Evolutionary conservation across 2,329 filamentous ascomycete genomes (phyloP).

Genomic region (Beauveria medogensis): DNA sequence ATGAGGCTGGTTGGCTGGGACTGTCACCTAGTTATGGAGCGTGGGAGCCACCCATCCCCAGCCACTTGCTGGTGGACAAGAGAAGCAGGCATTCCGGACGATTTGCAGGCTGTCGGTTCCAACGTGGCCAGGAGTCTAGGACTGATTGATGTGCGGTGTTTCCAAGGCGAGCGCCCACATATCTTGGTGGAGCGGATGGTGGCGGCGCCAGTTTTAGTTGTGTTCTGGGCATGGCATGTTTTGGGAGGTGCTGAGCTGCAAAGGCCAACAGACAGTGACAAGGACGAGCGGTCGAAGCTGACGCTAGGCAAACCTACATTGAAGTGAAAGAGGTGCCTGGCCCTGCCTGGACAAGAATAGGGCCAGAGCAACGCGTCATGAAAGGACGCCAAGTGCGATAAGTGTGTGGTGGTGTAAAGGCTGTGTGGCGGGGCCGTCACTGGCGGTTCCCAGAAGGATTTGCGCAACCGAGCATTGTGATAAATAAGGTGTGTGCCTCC

Average conservation of each 20-base stretch:
- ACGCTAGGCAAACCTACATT: constrained; percentile 7
- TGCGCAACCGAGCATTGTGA: constrained; percentile 1
- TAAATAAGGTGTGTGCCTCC: constrained; percentile 3
- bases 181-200: not conserved
- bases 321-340: not conserved
- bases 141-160: not conserved
- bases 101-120: not conserved
- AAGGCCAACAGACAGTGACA: not conserved
- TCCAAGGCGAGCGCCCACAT: constrained; percentile 4
- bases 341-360: not conserved
- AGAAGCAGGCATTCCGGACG: constrained; percentile 3
- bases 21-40: not conserved
- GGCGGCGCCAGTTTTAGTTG: not conserved
- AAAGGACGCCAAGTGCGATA: constrained; percentile 6
- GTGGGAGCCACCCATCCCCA: not conserved
- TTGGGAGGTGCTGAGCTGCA: not conserved
- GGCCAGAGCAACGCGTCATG: constrained; percentile 9
- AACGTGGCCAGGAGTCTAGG: not conserved
- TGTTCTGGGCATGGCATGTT: not conserved
- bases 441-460: not conserved
- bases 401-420: constrained; percentile 6
- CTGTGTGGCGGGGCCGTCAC: constrained; percentile 8
- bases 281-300: not conserved
- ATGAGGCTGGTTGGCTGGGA: not conserved
- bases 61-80: not conserved